Base-by-base conservation (phyloP, 495 filamentous ascomycete species). In the Hypoxylon lienhwacheense region DNA sequence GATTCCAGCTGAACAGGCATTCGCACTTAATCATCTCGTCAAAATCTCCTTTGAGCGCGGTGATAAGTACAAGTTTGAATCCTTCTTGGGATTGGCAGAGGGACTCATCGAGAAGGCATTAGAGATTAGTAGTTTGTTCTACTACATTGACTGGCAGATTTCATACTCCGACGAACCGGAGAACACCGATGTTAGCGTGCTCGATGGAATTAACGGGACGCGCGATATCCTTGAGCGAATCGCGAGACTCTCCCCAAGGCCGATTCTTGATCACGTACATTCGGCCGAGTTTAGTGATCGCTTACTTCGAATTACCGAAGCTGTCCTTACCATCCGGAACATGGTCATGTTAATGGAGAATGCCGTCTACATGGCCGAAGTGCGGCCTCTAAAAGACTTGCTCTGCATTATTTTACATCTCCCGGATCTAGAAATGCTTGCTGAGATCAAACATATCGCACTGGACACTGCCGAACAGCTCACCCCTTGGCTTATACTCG, bases 21-120 rank as follows among this genome's bases (percentile, higher is more conserved):
- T 91, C 67, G 90, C 89, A 0, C 72, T 97, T 12, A 89, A 90
- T 49, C 92, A 97, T 65, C 74, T 99, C 8, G 91, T 97, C 49
- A 93, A 96, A 66, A 96, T 96, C 12, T 96, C 91, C 0, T 90
- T 88, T 47, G 91, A 97, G 67, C 80, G 89, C 22, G 92, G 91
- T 21, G 95, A 97, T 65, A 96, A 96, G 64, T 96, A 95, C 70
- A 87, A 88, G 55, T 96, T 96, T 50, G 91, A 96, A 49, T 83
- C 85, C 2, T 97, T 96, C 63, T 85, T 87, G n/a, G 83, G 90
- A 24, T 77, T 99, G 26, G 89, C 89, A 1, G 93, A 97, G 65
- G 87, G 87, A 8, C 77, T 99, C 17, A 86, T 96, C 58, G 85
- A 88, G 58, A 92, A 90, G 64, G 82, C 87, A 4, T 75, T 95